These are phyloP conservation scores for Sporothrix variecibatus DNA, from an alignment of 2,329 filamentous ascomycete species.

Conservation along the genomic window DNA sequence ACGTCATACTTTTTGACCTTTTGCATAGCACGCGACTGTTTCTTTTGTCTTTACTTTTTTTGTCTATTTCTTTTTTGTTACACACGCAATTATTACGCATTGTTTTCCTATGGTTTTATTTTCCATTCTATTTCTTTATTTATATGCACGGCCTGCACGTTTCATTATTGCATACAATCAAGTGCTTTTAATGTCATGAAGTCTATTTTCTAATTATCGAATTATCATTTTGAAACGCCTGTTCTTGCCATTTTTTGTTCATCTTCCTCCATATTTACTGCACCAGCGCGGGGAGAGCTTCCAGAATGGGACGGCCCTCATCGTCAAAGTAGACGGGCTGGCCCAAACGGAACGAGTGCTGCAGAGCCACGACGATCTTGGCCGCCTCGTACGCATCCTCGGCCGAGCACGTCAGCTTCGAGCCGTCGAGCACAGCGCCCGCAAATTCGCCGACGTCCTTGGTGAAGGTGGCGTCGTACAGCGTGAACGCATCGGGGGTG, in stretches of 20 bases:
- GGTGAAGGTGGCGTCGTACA: constrained; percentile 22
- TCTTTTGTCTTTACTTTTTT: not conserved
- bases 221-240: not conserved
- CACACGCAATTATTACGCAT: not conserved
- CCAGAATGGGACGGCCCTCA: constrained; percentile 30
- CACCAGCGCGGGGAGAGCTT: not conserved
- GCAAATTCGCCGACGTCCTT: constrained; percentile 26
- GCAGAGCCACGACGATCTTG: constrained; percentile 26
- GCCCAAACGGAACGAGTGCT: constrained; percentile 34
- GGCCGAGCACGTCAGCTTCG: constrained; percentile 23
- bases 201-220: not conserved
- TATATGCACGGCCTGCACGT: not conserved
- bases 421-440: constrained; percentile 17
- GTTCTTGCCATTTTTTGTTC: not conserved
- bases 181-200: not conserved
- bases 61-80: not conserved
- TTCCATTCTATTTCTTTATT: not conserved
- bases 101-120: not conserved
- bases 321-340: constrained; percentile 36
- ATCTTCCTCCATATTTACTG: not conserved
- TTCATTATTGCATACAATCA: not conserved
- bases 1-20: constrained; percentile 6
- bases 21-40: constrained; percentile 10
- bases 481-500: constrained; percentile 24
- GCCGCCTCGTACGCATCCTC: constrained; percentile 27